These are phyloP conservation scores for Collybiopsis confluens DNA, from an alignment of 768 basidiomycete genomes.

Conservation along the genomic window DNA sequence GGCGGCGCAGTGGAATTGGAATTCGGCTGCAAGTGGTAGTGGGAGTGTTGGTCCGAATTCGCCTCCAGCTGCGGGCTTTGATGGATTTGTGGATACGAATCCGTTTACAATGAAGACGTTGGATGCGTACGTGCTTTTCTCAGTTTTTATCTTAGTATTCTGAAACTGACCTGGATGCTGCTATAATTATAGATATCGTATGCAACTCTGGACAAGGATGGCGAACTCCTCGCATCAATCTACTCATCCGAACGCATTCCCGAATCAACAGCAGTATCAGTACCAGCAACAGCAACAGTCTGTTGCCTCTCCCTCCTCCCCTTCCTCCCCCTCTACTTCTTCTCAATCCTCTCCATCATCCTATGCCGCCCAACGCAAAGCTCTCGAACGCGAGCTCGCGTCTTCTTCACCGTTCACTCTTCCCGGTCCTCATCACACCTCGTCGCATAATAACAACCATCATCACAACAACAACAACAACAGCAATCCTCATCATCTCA, in stretches of 20 bases:
- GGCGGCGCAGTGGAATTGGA: not conserved
- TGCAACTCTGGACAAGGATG: conserved; percentile 93
- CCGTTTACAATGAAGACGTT: conserved; percentile 85
- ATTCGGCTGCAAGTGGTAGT: conserved; percentile 9
- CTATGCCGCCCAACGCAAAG: conserved; percentile 8
- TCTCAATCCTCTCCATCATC: not conserved
- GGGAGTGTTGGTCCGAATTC: conserved; percentile 18
- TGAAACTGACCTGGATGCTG: conserved; percentile 9
- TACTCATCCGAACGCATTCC: too few relatives aligned
- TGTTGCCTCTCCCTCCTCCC: conserved; percentile 21
- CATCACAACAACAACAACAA: not conserved
- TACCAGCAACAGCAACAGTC: conserved; percentile 19
- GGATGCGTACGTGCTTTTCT: conserved; percentile 59
- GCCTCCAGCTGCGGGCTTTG: conserved; percentile 46
- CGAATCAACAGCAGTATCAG: too few relatives aligned
- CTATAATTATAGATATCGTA: conserved; percentile 52
- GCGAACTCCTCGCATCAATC: conserved; percentile 57
- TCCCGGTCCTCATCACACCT: conserved; percentile 3
- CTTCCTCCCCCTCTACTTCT: not conserved
- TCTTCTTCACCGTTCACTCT: conserved; percentile 5
- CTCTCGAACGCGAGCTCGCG: conserved; percentile 4
- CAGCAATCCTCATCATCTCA: not conserved
- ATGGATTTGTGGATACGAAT: conserved; percentile 74
- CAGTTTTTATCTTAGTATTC: conserved; percentile 8
- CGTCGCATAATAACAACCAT: too few relatives aligned